These are phyloP conservation scores for Phalaenopsis aphrodite DNA, from an alignment of 106 monocot genomes.

Conservation along the genomic window DNA sequence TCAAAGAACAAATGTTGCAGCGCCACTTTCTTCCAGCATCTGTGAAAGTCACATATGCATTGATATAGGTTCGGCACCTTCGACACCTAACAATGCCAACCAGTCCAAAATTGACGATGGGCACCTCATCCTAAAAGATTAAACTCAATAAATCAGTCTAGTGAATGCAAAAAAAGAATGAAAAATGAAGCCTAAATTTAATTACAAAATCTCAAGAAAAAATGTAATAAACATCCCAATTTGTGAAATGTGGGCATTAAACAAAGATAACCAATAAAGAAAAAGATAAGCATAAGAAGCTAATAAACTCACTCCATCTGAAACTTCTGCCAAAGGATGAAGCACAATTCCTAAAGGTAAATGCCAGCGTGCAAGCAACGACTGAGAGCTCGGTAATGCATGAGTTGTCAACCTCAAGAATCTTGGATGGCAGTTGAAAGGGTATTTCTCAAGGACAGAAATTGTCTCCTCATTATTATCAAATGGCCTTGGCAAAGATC, in stretches of 20 bases:
- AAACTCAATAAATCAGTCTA: background rate
- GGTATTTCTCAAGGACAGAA: constrained; percentile 51
- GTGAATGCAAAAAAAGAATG: background rate
- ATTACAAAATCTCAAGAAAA: background rate
- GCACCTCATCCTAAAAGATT: constrained; percentile 81
- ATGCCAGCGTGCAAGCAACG: constrained; percentile 89
- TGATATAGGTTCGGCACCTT: constrained; percentile 87
- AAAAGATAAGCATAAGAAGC: background rate
- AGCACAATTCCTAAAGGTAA: constrained; percentile 87
- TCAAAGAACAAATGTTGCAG: constrained; percentile 88
- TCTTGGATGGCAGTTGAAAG: constrained; percentile 83
- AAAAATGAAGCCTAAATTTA: background rate
- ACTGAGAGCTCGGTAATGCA: constrained; percentile 90
- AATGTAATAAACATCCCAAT: background rate
- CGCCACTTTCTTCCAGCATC: constrained; percentile 98
- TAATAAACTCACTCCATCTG: constrained; percentile 68
- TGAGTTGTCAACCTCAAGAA: constrained; percentile 85
- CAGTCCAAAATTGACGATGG: constrained; percentile 86
- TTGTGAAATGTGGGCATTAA: background rate
- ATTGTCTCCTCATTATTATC: constrained; percentile 54
- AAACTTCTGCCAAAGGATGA: constrained; percentile 83
- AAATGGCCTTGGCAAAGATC: constrained; percentile 72
- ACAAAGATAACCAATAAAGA: background rate
- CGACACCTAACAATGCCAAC: constrained; percentile 84
- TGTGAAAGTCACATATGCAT: constrained; percentile 88